Evolutionary conservation across 192 early-diverging fungal genomes (phyloP).

Genomic region (Coemansia sp.): DNA sequence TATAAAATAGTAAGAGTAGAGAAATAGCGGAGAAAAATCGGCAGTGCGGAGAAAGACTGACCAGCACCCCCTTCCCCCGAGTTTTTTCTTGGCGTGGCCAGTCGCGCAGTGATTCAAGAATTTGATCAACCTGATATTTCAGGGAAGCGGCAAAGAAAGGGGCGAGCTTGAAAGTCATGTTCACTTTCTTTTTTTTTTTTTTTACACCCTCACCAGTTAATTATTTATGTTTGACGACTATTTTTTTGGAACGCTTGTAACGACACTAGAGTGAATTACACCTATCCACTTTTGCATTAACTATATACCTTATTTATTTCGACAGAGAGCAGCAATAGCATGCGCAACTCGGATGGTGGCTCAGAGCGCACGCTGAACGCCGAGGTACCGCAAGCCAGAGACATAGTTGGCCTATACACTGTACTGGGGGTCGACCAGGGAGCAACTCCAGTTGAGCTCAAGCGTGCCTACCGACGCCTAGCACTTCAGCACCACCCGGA

Average conservation of each 20-base stretch:
- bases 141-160: too few relatives aligned
- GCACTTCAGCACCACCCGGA: conserved; percentile 92
- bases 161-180: too few relatives aligned
- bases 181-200: not conserved
- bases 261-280: not conserved
- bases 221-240: not conserved
- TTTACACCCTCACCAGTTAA: not conserved
- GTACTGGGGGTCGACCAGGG: conserved; percentile 71
- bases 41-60: too few relatives aligned
- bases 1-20: too few relatives aligned
- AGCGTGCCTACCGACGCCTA: conserved; percentile 76
- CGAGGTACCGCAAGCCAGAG: conserved; percentile 1
- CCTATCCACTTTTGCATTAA: not conserved
- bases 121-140: too few relatives aligned
- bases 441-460: conserved; percentile 73
- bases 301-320: not conserved
- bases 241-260: not conserved
- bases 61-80: too few relatives aligned
- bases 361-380: conserved; percentile 32
- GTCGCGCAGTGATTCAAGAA: too few relatives aligned
- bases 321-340: conserved; percentile 9
- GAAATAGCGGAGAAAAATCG: too few relatives aligned
- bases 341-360: conserved; percentile 21
- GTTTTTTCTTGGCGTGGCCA: too few relatives aligned
- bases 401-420: conserved; percentile 80